phyloP scores from a whole-genome alignment of 768 basidiomycete species.

The Boletus rubescentipes region DNA sequence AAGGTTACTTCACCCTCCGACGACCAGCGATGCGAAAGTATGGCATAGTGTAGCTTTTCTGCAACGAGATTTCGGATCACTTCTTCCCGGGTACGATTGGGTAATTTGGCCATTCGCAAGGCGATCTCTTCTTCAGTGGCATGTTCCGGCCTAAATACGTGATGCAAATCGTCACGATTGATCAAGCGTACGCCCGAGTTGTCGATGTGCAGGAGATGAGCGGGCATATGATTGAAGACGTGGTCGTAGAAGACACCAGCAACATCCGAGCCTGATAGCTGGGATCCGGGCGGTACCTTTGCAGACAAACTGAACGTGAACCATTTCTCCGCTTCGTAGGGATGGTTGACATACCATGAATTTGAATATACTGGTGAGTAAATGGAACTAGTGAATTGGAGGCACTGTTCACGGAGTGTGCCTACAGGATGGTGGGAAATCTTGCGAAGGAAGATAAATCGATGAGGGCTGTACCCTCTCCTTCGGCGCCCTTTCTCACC shows the following conservation, averaged over 20 bases:
- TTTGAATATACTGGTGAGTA: neutral
- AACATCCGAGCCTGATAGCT: neutral
- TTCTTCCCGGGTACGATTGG: conserved; percentile 5
- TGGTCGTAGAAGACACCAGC: conserved; percentile 11
- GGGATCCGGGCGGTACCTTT: neutral
- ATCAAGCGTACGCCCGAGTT: conserved; percentile 5
- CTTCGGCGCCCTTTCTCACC: neutral
- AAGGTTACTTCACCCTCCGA: conserved; percentile 14
- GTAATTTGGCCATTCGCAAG: neutral
- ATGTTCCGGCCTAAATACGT: conserved; percentile 11
- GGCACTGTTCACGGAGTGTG: no score
- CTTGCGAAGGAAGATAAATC: neutral
- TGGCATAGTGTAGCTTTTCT: conserved; percentile 13
- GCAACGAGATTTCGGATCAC: conserved; percentile 4
- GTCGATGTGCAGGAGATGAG: conserved; percentile 16
- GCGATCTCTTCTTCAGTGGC: conserved; percentile 7
- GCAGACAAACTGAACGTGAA: neutral
- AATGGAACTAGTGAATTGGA: neutral
- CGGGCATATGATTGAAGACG: conserved; percentile 18
- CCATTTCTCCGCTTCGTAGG: neutral
- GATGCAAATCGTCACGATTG: conserved; percentile 15
- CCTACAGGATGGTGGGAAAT: neutral
- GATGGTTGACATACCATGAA: conserved; percentile 2
- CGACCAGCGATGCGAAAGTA: conserved; percentile 17
- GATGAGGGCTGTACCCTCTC: neutral